Evolutionary conservation across 2,329 filamentous ascomycete species (phyloP).

Genomic region (Fusarium penzigii): DNA sequence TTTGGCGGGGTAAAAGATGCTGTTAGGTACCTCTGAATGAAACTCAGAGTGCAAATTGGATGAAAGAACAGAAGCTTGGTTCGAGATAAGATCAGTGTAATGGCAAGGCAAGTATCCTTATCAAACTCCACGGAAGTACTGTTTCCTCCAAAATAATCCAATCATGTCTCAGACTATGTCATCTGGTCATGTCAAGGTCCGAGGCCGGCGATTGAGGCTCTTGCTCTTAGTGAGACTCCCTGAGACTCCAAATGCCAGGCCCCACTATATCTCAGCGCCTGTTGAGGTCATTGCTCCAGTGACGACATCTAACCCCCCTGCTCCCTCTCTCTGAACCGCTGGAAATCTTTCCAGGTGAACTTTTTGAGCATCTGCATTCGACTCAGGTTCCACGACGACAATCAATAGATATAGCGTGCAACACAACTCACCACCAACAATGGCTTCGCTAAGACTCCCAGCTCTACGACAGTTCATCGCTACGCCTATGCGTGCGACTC

Average conservation of each 20-base stretch:
- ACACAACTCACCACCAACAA: slow-evolving; percentile 28
- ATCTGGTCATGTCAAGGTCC: slow-evolving; percentile 21
- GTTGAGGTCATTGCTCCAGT: slow-evolving; percentile 8
- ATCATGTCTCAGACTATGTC: slow-evolving; percentile 17
- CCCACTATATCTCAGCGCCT: slow-evolving; percentile 15
- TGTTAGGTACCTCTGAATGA: not conserved
- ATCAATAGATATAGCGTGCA: not conserved
- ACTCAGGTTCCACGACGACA: slow-evolving; percentile 2
- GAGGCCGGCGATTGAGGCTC: slow-evolving; percentile 22
- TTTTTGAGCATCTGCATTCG: not conserved
- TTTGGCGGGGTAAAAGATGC: not conserved
- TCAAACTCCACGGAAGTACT: not conserved
- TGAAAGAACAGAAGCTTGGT: no score
- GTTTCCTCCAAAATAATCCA: not conserved
- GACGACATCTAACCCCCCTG: slow-evolving; percentile 17
- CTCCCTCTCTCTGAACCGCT: not conserved
- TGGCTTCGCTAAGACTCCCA: slow-evolving; percentile 52
- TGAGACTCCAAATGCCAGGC: not conserved
- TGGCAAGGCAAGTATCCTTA: not conserved
- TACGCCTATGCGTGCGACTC: slow-evolving; percentile 34
- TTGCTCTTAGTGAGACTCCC: not conserved
- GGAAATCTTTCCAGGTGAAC: not conserved
- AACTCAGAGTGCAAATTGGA: no score
- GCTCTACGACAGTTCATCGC: slow-evolving; percentile 49
- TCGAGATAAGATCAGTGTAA: not conserved